These are phyloP conservation scores for Suillus subluteus DNA, from an alignment of 768 basidiomycete genomes.

Conservation along the genomic window DNA sequence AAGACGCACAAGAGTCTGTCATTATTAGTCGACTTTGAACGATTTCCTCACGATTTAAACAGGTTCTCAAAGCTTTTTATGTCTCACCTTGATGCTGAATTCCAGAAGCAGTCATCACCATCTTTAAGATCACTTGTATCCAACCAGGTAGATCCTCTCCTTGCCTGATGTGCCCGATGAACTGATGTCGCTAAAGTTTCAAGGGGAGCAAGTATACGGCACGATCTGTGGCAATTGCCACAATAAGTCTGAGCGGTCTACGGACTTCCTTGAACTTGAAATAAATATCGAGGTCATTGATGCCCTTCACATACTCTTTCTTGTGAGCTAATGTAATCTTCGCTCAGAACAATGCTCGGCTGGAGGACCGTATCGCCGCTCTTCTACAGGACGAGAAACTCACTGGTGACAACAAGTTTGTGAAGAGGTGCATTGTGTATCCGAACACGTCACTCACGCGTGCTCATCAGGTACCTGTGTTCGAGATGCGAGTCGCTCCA, in stretches of 20 bases:
- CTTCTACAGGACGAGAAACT: constrained; percentile 73
- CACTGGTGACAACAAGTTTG: constrained; percentile 80
- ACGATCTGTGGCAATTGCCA: constrained; percentile 77
- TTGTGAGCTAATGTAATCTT: constrained; percentile 4
- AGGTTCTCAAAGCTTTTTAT: constrained; percentile 97
- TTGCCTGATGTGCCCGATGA: neutral
- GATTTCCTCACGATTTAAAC: constrained; percentile 14
- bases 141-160: constrained; percentile 57
- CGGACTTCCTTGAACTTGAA: constrained; percentile 88
- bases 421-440: neutral
- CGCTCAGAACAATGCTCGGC: constrained; percentile 63
- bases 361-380: constrained; percentile 74
- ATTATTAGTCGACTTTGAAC: constrained; percentile 8
- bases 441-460: constrained; percentile 1
- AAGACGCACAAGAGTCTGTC: constrained; percentile 93
- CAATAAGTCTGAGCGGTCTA: constrained; percentile 64
- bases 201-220: constrained; percentile 81
- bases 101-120: constrained; percentile 75
- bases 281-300: constrained; percentile 70
- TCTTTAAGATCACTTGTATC: constrained; percentile 69
- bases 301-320: neutral
- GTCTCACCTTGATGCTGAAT: constrained; percentile 85
- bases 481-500: constrained; percentile 71
- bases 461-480: constrained; percentile 70
- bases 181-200: constrained; percentile 59